Base-by-base conservation (phyloP, 495 filamentous ascomycete species). In the Talaromyces trachyspermus region DNA sequence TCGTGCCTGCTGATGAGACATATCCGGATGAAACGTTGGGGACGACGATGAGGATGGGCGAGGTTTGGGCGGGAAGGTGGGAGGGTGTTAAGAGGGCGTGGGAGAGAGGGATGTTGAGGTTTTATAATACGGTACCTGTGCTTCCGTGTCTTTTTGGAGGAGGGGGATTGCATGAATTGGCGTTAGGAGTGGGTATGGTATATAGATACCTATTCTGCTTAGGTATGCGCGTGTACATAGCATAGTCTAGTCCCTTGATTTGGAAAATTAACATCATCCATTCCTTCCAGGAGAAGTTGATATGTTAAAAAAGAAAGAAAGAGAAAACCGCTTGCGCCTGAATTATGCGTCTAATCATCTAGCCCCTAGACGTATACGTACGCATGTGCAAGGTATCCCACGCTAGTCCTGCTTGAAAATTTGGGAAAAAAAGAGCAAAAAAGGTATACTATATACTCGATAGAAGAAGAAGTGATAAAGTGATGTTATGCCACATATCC, bases 31-130 rank as follows among this genome's bases (percentile, higher is more conserved):
- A 56, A 71, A 68, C 43, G 81, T 79, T 64, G 14, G 66, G 66
- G 25, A 57, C 56, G 68, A 80, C 51, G 48, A 79, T 89, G 63
- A 72, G 71, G 54, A 86, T 81, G 63, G 88, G 88, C 24, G 89
- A 95, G 72, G 78, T 97, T 26, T 82, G 85, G 53, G 88, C 95
- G 57, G 75, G 91, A 18, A 70, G 92, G 53, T 98, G 92, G 86
- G 83, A 84, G 33, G 87, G 83, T 36, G 81, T 95, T 3, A 87
- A 74, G 56, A 69, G 71, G 38, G 72, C 81, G 50, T 86, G 94
- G 49, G 74, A 75, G 52, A 75, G 66, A 26, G 89, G 24, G 80
- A 86, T 53, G 79, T 89, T 25, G 92, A 98, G 64, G 66, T 97
- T 59, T 78, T 96, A 45, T 96, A 64, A 78, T 56, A 46, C 38